A percentile compares a stretch with the other conserved stretches of the same genome.
phyloP scores from a whole-genome alignment of 2,329 filamentous ascomycete species.

The Alternaria gansuensis region DNA sequence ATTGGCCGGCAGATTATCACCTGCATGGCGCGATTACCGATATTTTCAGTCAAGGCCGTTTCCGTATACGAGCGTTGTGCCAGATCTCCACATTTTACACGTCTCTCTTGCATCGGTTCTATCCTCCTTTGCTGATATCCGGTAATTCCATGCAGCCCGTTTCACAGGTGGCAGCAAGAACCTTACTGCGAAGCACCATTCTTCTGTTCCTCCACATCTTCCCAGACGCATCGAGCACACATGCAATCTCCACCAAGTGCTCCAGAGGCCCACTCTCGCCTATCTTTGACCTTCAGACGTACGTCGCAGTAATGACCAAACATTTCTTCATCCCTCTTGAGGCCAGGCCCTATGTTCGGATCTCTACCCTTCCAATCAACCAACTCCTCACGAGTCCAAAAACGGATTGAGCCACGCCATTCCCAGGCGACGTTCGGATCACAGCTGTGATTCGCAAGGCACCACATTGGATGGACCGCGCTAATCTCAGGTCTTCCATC shows the following conservation, averaged over 20 bases:
- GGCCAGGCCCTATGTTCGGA: slow-evolving; percentile 61
- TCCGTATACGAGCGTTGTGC: slow-evolving; percentile 7
- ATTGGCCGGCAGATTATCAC: background rate
- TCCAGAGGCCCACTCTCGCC: slow-evolving; percentile 87
- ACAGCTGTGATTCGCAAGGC: slow-evolving; percentile 94
- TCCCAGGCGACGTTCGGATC: slow-evolving; percentile 96
- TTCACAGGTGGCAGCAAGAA: background rate
- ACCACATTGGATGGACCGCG: slow-evolving; percentile 95
- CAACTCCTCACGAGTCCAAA: slow-evolving; percentile 69
- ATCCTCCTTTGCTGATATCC: background rate
- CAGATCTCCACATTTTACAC: slow-evolving; percentile 10
- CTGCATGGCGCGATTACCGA: slow-evolving; percentile 2
- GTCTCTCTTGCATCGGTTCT: background rate
- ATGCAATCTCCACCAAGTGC: slow-evolving; percentile 89
- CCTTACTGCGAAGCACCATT: slow-evolving; percentile 7
- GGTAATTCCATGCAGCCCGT: background rate
- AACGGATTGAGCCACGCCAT: slow-evolving; percentile 81
- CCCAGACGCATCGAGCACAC: slow-evolving; percentile 82
- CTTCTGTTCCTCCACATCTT: slow-evolving; percentile 55
- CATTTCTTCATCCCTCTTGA: slow-evolving; percentile 83
- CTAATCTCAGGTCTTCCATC: slow-evolving; percentile 89
- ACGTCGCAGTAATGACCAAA: slow-evolving; percentile 96
- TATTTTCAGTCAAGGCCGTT: background rate
- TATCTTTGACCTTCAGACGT: slow-evolving; percentile 75
- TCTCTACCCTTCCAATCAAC: slow-evolving; percentile 59